Evolutionary conservation across 169 alveolate genomes (phyloP).

Genomic region (Plasmodium inui): DNA sequence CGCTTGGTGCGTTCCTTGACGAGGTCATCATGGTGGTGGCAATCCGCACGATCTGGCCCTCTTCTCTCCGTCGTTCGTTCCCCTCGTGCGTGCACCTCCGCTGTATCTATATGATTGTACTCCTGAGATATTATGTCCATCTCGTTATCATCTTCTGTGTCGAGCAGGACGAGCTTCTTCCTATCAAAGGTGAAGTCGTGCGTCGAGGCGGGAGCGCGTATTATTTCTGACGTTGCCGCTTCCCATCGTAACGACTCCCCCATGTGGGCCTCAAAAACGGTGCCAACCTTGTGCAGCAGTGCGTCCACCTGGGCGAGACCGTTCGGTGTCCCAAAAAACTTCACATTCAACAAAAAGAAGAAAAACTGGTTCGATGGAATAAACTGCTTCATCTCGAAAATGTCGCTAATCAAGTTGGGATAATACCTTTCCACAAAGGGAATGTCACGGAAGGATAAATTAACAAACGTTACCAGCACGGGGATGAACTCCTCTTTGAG

Average conservation of each 20-base stretch:
- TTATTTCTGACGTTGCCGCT: background rate
- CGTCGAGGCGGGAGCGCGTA: background rate
- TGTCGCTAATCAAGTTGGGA: conserved; percentile 8
- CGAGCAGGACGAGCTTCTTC: conserved; percentile 22
- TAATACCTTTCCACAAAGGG: conserved; percentile 34
- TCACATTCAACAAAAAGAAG: conserved; percentile 21
- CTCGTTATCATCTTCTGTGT: conserved; percentile 65
- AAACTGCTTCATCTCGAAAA: conserved; percentile 9
- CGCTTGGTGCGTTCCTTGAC: background rate
- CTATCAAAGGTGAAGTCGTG: conserved; percentile 56
- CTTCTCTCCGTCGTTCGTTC: background rate
- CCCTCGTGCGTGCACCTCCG: conserved; percentile 15
- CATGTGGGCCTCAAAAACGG: background rate
- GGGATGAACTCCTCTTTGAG: conserved; percentile 18
- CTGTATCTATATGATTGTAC: conserved; percentile 35
- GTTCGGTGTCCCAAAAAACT: conserved; percentile 2
- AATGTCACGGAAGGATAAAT: conserved; percentile 31
- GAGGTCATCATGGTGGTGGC: background rate
- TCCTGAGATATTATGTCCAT: conserved; percentile 48
- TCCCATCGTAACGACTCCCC: background rate
- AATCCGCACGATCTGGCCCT: background rate
- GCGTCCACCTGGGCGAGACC: background rate
- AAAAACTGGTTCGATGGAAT: conserved; percentile 9
- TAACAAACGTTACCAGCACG: conserved; percentile 17
- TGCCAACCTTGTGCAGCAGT: background rate